Percentiles rank a stretch among this genome's conserved stretches.
Conservation (phyloP, 352 stramenopile species). For the Phytophthora hybrid region DNA sequence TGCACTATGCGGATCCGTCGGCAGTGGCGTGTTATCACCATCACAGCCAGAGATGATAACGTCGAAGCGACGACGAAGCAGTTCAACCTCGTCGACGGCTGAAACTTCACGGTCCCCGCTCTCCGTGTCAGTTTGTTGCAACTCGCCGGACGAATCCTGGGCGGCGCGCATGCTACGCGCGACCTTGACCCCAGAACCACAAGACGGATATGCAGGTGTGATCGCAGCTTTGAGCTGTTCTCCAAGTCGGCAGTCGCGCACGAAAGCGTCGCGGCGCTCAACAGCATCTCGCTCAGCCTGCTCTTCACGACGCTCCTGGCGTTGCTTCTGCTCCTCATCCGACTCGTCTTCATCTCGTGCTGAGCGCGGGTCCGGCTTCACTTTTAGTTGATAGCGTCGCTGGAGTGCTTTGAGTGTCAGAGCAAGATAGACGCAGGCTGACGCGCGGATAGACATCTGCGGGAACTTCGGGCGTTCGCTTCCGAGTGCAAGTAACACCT, state of each 20-base stretch:
- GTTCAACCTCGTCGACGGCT: constrained; percentile 28
- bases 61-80: constrained; percentile 51
- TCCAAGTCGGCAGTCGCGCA: constrained; percentile 63
- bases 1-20: constrained; percentile 7
- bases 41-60: constrained; percentile 38
- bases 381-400: constrained; percentile 28
- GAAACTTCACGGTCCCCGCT: background rate
- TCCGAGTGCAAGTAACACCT: constrained; percentile 63
- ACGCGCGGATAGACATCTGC: constrained; percentile 41
- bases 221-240: constrained; percentile 50
- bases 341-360: constrained; percentile 33
- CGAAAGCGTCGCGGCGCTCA: constrained; percentile 45
- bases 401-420: constrained; percentile 60
- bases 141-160: constrained; percentile 14
- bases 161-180: constrained; percentile 54
- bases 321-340: constrained; percentile 36
- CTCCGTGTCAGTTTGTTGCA: constrained; percentile 1
- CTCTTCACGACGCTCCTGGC: constrained; percentile 28
- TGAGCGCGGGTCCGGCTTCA: constrained; percentile 27
- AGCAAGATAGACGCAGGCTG: constrained; percentile 66
- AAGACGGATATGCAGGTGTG: constrained; percentile 51
- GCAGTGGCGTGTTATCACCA: constrained; percentile 14
- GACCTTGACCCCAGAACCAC: constrained; percentile 58
- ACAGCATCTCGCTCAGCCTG: constrained; percentile 34
- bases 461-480: constrained; percentile 70